phyloP scores from a whole-genome alignment of 177 flowering plant species.

The Telopea speciosissima region DNA sequence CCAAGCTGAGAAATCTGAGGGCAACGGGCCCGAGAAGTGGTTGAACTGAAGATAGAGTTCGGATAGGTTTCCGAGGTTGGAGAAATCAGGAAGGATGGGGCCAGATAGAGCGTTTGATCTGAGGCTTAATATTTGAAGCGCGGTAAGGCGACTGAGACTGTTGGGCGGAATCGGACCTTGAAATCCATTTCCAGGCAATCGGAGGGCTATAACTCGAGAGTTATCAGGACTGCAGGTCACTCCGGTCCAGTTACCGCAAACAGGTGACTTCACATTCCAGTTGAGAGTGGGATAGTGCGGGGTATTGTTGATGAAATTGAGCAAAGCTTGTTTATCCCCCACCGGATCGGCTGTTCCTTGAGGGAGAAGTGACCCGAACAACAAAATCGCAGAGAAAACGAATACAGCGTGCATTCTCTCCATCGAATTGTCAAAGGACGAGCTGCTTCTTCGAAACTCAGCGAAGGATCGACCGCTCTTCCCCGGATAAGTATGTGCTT shows the following conservation, averaged over 20 bases:
- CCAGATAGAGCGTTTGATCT: constrained; percentile 71
- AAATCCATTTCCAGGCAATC: constrained; percentile 79
- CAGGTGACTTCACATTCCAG: constrained; percentile 51
- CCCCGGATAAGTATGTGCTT: neutral
- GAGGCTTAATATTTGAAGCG: constrained; percentile 70
- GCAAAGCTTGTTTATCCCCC: constrained; percentile 72
- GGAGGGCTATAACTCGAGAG: constrained; percentile 42
- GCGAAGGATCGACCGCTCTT: neutral
- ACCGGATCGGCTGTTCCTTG: constrained; percentile 35
- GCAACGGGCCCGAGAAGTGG: constrained; percentile 66
- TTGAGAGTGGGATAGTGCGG: constrained; percentile 51
- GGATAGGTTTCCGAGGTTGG: constrained; percentile 47
- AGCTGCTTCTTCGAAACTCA: neutral
- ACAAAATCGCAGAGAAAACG: constrained; percentile 21
- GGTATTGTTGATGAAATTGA: constrained; percentile 48
- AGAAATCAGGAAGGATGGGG: constrained; percentile 60
- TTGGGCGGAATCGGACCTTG: constrained; percentile 59
- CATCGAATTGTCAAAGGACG: neutral
- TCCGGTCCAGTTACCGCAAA: constrained; percentile 77
- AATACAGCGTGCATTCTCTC: constrained; percentile 23
- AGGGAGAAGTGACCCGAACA: constrained; percentile 17
- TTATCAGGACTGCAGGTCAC: constrained; percentile 54
- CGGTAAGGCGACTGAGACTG: constrained; percentile 71
- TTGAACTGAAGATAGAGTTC: constrained; percentile 73
- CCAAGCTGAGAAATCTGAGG: constrained; percentile 70